Base-by-base conservation (phyloP, 441 rosid species). In the Raphanus hybrid region DNA sequence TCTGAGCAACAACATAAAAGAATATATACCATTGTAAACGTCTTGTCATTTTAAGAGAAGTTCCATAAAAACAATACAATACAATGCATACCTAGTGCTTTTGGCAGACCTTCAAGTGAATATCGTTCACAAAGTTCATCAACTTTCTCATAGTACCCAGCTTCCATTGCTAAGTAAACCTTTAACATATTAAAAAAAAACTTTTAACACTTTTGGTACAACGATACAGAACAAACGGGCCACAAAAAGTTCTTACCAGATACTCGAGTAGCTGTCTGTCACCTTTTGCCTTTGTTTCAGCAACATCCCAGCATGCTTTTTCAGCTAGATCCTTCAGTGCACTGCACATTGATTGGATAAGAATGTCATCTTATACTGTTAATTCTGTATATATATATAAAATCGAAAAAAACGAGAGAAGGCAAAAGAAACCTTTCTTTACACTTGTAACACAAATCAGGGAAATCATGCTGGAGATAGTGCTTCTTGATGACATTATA, bases 101-200 rank as follows among this genome's bases (percentile, higher is more conserved):
- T 90, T 58, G 82, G 78, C 81, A 93, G 89, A 41, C 92, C 92
- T 83, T 89, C 82, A 73, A 95, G 96, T 70, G 91, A 87, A 85
- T 91, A 90, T 52, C 89, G 88, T 67, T 84, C 81, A 79, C 98
- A 89, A 55, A 95, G 86, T 78, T 93, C 98, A 79, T 88, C 90
- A 78, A 95, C 97, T 84, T 95, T 95, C 89, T 95, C 99, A 0
- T 69, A 60, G 84, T 92, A 95, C 67, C 99, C 94, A 78, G 99
- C 97, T 89, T 95, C 98, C 99, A 92, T 87, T 64, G 99, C 99
- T 88, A 95, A 80, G 86, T 87, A 88, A 78, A 95, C 97, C 99
- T 95, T 50, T 3, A 73, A 70, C 14, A 61, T 61, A 67, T 37
- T 4, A 29, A 3, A 35, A 1, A 37, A 67, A 1, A 37, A n/a